Evolutionary conservation across 129 eudicot species (phyloP).

Genomic region (Logfia minima): DNA sequence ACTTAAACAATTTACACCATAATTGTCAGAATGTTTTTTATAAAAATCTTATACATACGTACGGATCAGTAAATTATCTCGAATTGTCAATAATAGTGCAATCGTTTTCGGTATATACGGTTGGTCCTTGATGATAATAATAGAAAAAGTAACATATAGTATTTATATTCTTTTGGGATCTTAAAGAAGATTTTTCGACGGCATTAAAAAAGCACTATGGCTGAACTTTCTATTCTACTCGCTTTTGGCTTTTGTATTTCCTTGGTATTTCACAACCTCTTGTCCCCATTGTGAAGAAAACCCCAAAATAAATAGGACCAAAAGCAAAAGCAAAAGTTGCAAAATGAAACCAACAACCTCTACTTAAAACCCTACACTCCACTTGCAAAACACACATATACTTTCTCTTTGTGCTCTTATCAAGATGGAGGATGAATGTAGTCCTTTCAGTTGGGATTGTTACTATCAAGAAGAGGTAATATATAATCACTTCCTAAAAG

Average conservation of each 20-base stretch:
- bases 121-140: not conserved
- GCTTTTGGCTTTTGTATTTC: conserved; percentile 38
- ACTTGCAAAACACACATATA: conserved; percentile 35
- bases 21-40: not conserved
- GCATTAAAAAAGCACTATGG: conserved; percentile 30
- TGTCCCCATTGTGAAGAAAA: conserved; percentile 36
- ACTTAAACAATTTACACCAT: no score
- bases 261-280: conserved; percentile 32
- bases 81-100: conserved; percentile 6
- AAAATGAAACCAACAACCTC: conserved; percentile 34
- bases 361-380: conserved; percentile 43
- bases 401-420: conserved; percentile 32
- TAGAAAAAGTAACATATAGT: not conserved
- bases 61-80: not conserved
- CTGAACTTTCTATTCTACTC: conserved; percentile 37
- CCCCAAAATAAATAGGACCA: conserved; percentile 32
- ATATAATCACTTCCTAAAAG: not conserved
- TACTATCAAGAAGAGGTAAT: conserved; percentile 73
- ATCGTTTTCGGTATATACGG: not conserved
- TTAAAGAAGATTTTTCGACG: conserved; percentile 42
- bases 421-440: conserved; percentile 73
- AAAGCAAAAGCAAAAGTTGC: conserved; percentile 41
- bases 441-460: conserved; percentile 71
- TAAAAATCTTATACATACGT: not conserved
- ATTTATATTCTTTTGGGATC: conserved; percentile 33